Evolutionary conservation across 768 basidiomycete genomes (phyloP).

Genomic region (Tulasnella sp.): DNA sequence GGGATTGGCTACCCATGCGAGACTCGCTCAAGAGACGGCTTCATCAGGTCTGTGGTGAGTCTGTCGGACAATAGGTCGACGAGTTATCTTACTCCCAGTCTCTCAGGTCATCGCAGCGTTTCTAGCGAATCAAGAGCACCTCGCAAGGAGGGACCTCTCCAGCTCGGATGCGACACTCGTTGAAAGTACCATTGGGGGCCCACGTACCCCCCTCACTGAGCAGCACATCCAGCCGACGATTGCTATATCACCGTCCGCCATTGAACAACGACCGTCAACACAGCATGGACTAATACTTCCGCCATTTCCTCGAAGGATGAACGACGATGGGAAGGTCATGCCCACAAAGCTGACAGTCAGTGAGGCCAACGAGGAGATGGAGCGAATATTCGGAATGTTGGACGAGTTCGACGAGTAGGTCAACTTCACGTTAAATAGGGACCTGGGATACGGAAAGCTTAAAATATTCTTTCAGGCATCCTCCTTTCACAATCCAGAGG

Average conservation of each 20-base stretch:
- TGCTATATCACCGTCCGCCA: conserved; percentile 19
- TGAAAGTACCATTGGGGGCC: conserved; percentile 23
- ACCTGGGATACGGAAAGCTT: conserved; percentile 3
- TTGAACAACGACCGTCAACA: conserved; percentile 32
- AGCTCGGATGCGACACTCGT: background rate
- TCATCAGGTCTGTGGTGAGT: conserved; percentile 49
- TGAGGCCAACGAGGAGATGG: conserved; percentile 52
- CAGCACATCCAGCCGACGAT: conserved; percentile 24
- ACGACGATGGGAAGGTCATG: conserved; percentile 42
- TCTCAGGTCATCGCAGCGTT: background rate
- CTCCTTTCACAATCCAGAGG: conserved; percentile 87
- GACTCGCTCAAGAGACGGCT: conserved; percentile 67
- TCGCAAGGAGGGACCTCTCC: background rate
- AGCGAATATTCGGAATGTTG: conserved; percentile 51
- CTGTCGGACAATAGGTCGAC: conserved; percentile 30
- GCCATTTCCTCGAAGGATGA: conserved; percentile 60
- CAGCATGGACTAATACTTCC: conserved; percentile 60
- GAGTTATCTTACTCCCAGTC: background rate
- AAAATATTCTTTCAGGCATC: conserved; percentile 33
- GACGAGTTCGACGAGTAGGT: conserved; percentile 70
- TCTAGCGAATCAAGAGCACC: background rate
- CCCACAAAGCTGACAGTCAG: conserved; percentile 52
- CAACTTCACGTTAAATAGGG: conserved; percentile 16
- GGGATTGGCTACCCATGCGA: conserved; percentile 62
- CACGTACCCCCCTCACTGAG: conserved; percentile 25